Evolutionary conservation across 2,329 filamentous ascomycete genomes (phyloP), one percentile per base, ranked within the genome.

Genomic region (Aspergillus pseudonomiae): DNA sequence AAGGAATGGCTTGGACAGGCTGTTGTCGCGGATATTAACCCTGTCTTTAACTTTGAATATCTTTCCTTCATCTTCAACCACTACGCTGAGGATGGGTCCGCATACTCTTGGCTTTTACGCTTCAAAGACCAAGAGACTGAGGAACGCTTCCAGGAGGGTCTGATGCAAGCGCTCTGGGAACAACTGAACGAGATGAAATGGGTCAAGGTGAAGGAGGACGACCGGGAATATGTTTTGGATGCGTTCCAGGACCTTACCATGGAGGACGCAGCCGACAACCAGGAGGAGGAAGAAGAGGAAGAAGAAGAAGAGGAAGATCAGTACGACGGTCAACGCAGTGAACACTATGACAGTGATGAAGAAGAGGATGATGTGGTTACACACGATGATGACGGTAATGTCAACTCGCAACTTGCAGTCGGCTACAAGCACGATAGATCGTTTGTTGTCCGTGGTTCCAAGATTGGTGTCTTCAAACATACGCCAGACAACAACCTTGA

Each of bases 31-130:
- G 95, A 99, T 70, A 93, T 98, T 78, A 98, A 98, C 72, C 95
- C 95, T 0, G 94, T 99, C 24, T 99, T 98, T 83, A 98, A 98
- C 80, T 98, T 97, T 69, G 95, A 99, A 77, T 98, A 94, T 72
- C 84, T 97, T n/a, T 98, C 94, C 0, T 98, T 98, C 77, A 97
- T 99, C 73, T 99, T 99, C 85, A 99, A 99, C 74, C 93, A 97
- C 76, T 98, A 97, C 76, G 87, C 91, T 16, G 86, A 89, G 41
- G 92, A 97, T 77, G 93, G 94, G 2, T 91, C 91, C 1, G 94
- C 95, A 5, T 96, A 94, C 77, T 99, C 95, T 1, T 99, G 95
- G 94, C 86, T 99, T 16, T 82, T 99, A 41, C 89, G 94, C 16
- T 99, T 99, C 82, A 92, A 91, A 72, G 91, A 97, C 69, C 91